Evolutionary conservation across 352 stramenopile species (phyloP).

Genomic region (Achlya hypogyna): DNA sequence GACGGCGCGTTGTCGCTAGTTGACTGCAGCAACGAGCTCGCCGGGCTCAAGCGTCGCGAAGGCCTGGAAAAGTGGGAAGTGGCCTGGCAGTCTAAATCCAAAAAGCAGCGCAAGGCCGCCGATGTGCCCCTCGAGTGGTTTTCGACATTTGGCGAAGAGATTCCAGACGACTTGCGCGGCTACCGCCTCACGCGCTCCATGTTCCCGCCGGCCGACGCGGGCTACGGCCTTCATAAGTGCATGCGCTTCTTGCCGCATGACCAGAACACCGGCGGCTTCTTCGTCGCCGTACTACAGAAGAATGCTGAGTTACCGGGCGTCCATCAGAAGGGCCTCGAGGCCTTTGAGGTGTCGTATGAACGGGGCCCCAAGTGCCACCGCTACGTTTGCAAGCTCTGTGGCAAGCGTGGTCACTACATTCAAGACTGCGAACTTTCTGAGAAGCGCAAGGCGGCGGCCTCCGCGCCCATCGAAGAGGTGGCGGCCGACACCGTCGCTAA

Average conservation of each 20-base stretch:
- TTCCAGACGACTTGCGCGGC: conserved; percentile 16
- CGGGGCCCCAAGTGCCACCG: conserved; percentile 16
- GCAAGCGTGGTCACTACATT: conserved; percentile 13
- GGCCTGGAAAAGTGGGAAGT: conserved; percentile 33
- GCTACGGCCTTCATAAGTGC: conserved; percentile 59
- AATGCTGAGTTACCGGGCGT: conserved; percentile 5
- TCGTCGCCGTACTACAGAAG: conserved; percentile 80
- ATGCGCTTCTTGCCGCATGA: conserved; percentile 87
- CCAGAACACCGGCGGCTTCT: conserved; percentile 90
- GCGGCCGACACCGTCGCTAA: background rate
- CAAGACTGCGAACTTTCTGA: conserved; percentile 16
- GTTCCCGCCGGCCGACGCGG: conserved; percentile 33
- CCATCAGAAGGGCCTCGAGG: conserved; percentile 9
- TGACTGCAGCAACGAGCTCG: conserved; percentile 25
- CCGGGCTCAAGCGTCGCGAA: conserved; percentile 5
- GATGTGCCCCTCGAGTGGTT: conserved; percentile 4
- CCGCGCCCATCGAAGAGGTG: background rate
- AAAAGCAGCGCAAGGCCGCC: conserved; percentile 29
- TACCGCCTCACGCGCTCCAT: conserved; percentile 28
- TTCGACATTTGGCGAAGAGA: conserved; percentile 26
- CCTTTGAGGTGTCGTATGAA: conserved; percentile 9
- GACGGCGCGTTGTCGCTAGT: conserved; percentile 52
- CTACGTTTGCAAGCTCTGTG: conserved; percentile 17
- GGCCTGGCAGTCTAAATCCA: conserved; percentile 60
- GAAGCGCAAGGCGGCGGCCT: background rate